phyloP scores from a whole-genome alignment of 2,329 filamentous ascomycete genomes.

The Fusarium sp. region DNA sequence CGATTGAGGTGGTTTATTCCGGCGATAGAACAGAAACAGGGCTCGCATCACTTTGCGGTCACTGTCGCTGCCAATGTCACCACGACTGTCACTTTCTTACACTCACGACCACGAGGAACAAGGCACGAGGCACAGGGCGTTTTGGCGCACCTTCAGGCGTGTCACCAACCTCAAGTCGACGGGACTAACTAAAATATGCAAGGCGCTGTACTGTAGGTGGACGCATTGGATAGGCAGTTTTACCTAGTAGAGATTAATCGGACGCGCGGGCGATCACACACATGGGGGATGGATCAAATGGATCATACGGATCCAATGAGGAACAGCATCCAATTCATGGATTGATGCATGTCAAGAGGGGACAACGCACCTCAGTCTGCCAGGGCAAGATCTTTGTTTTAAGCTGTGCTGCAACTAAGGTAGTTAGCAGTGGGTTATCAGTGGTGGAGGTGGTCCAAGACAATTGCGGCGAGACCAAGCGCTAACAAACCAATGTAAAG shows the following conservation, averaged over 20 bases:
- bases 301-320: conserved; percentile 19
- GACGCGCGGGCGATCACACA: conserved; percentile 35
- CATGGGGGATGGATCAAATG: conserved; percentile 5
- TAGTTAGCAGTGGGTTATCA: conserved; percentile 1
- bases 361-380: conserved; percentile 11
- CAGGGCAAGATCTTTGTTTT: neutral
- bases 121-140: conserved; percentile 31
- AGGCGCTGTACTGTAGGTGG: conserved; percentile 13
- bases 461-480: conserved; percentile 18
- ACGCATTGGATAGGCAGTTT: conserved; percentile 8
- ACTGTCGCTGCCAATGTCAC: conserved; percentile 3
- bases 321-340: conserved; percentile 16
- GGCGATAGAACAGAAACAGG: conserved; percentile 2
- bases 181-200: conserved; percentile 8
- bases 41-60: neutral
- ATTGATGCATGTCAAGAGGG: conserved; percentile 34
- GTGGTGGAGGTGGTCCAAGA: conserved; percentile 17
- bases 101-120: conserved; percentile 21
- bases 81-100: conserved; percentile 16
- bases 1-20: conserved; percentile 37
- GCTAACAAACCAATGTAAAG: neutral
- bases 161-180: neutral
- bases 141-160: conserved; percentile 15
- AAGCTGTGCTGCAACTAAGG: neutral
- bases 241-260: conserved; percentile 23